phyloP scores from a whole-genome alignment of 306 rosid genomes.

The Rosa persica region DNA sequence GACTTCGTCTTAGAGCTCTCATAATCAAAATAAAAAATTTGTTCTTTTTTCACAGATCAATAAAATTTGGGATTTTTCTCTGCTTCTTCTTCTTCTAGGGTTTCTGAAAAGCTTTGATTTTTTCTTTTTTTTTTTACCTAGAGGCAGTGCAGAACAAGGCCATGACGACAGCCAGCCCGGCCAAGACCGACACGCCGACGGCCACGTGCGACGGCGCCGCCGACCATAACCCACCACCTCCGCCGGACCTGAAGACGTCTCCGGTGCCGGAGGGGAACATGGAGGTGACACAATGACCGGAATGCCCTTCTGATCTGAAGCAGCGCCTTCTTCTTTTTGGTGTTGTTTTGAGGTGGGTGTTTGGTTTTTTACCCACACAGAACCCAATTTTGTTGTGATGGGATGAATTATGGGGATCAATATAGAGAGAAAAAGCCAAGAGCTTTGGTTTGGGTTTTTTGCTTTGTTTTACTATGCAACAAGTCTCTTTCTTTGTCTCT shows the following conservation, averaged over 20 bases:
- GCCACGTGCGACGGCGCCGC: slow-evolving; percentile 41
- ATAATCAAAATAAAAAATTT: slow-evolving; percentile 32
- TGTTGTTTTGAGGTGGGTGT: too few relatives aligned
- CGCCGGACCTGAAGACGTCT: slow-evolving; percentile 42
- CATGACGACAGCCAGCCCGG: slow-evolving; percentile 59
- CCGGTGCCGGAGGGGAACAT: slow-evolving; percentile 57
- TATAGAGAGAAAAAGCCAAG: slow-evolving; percentile 19
- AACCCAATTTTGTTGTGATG: slow-evolving; percentile 7
- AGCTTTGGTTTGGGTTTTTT: slow-evolving; percentile 14
- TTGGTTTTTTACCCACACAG: background rate
- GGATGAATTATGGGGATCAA: slow-evolving; percentile 3
- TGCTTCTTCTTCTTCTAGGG: slow-evolving; percentile 6
- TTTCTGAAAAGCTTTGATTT: slow-evolving; percentile 22
- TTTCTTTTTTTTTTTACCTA: slow-evolving; percentile 52
- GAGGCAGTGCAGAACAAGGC: slow-evolving; percentile 62
- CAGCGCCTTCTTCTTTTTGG: too few relatives aligned
- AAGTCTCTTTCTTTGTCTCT: slow-evolving; percentile 32
- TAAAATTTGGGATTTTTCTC: background rate
- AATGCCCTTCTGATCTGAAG: slow-evolving; percentile 35
- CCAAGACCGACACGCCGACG: slow-evolving; percentile 65
- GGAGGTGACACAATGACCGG: slow-evolving; percentile 36
- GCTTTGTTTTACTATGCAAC: slow-evolving; percentile 19
- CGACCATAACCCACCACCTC: slow-evolving; percentile 37
- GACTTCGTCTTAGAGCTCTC: slow-evolving; percentile 92
- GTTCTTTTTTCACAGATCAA: background rate